Base-by-base conservation (phyloP, 441 rosid genomes). In the Arabidopsis lyrata region DNA sequence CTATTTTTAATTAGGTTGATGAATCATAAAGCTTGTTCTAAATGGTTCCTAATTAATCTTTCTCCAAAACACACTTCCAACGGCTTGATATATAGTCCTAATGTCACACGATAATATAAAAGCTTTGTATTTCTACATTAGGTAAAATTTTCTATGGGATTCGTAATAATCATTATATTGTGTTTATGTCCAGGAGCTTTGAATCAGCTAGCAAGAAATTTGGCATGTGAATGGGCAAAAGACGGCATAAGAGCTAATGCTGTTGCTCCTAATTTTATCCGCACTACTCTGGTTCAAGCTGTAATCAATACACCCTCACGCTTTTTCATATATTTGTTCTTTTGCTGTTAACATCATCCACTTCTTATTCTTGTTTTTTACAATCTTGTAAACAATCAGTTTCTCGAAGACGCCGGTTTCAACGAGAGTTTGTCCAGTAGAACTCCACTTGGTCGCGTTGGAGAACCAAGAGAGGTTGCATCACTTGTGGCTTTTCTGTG, bases 401-500 rank as follows among this genome's bases (percentile, higher is more conserved):
- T 12, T 58, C 63, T 58, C 2, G 5, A 20, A 8, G 66, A 66
- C 41, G n/a, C 15, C 15, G 45, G 59, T 27, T 60, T 24, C n/a
- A 59, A 35, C 29, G 22, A 71, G 8, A 32, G 20, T 24, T 49
- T 71, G 12, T 61, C n/a, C 1, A 0, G 12, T 16, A 71, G 61
- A 61, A 71, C 75, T 61, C 97, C 97, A 9, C 86, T 88, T 42
- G 82, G 84, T 74, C 89, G 95, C 0, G 68, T 86, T 8, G 97
- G 90, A 53, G 90, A 90, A 74, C 77, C 90, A 0, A 68, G 72
- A 56, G 97, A 93, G 70, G 97, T 90, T 1, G 84, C 97, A 18
- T 85, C 91, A 6, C 74, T 86, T 6, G 95, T 84, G 24, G 90
- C 83, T 6, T 91, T 78, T 79, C 85, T 89, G 58, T 86, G 92